These are phyloP conservation scores for Cyclaneusma minus DNA, from an alignment of 2,329 filamentous ascomycete species.

Conservation along the genomic window DNA sequence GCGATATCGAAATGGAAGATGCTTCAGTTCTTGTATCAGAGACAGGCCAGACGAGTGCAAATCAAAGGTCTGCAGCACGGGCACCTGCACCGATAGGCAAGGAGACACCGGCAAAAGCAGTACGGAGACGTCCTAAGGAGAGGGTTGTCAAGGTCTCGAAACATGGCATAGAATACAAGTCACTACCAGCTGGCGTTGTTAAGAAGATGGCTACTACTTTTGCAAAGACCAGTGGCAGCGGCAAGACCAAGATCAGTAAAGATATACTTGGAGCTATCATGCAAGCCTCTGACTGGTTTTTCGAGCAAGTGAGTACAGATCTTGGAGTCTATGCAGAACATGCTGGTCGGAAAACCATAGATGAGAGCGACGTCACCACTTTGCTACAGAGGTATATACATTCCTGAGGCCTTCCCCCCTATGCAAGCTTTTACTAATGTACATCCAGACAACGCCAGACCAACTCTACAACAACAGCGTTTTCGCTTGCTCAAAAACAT, in stretches of 20 bases:
- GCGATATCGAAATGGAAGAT: slow-evolving; percentile 1
- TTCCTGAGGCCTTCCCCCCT: not conserved
- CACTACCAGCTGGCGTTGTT: slow-evolving; percentile 56
- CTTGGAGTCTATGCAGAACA: slow-evolving; percentile 67
- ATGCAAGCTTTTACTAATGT: slow-evolving; percentile 17
- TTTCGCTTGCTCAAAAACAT: slow-evolving; percentile 72
- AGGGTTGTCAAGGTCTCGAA: slow-evolving; percentile 38
- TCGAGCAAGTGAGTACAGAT: slow-evolving; percentile 74
- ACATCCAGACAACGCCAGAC: slow-evolving; percentile 59
- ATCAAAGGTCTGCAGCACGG: too few relatives aligned
- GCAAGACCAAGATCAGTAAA: slow-evolving; percentile 53
- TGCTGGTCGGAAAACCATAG: slow-evolving; percentile 69
- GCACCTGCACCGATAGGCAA: too few relatives aligned
- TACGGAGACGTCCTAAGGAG: not conserved
- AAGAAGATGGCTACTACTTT: slow-evolving; percentile 61
- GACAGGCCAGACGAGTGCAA: too few relatives aligned
- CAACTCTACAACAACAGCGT: slow-evolving; percentile 55
- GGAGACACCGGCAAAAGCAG: not conserved
- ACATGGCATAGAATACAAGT: slow-evolving; percentile 61
- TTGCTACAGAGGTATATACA: slow-evolving; percentile 64
- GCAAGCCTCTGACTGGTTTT: slow-evolving; percentile 80
- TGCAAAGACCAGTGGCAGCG: slow-evolving; percentile 46
- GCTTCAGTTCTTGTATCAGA: too few relatives aligned
- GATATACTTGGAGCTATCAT: slow-evolving; percentile 62
- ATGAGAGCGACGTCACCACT: slow-evolving; percentile 68